Base-by-base conservation (phyloP, 2,329 filamentous ascomycete species). In the Metarhizium sp. region DNA sequence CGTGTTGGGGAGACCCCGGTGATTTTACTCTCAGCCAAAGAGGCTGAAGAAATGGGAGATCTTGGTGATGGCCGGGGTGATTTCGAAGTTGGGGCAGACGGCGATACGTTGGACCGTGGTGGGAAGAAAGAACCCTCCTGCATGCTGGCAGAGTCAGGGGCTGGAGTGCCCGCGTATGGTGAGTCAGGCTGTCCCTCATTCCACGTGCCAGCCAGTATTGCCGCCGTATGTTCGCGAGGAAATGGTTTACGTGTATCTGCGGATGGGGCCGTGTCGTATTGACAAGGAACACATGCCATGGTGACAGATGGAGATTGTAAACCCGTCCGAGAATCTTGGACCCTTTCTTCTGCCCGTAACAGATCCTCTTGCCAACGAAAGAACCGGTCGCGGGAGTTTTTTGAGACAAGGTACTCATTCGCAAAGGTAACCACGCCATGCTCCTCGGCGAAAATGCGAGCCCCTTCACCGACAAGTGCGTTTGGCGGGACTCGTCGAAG, bases 401-500 rank as follows among this genome's bases (percentile, higher is more conserved):
- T 84, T 3, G 92, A 95, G n/a, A 96, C 78, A 18, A 99, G 76
- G 47, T 78, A 78, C 47, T 94, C 87, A 63, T 90, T 85, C 6
- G 84, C 79, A n/a, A 91, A 77, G 11, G 90, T 76, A 0, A 80
- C 74, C 67, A 97, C 82, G 8, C 88, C 86, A 61, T 91, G 81
- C 57, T 92, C 85, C 58, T 82, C 81, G 0, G 92, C 94, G 70
- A 95, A 99, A n/a, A 87, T 81, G 47, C 82, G 86, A 16, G 94
- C 94, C 11, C 94, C 94, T 61, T 88, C 78, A 38, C 90, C 90
- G 11, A 95, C 88, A 2, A 99, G 80, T 29, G 96, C 82, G 64
- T 96, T 97, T 10, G 94, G 94, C 8, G 95, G 92, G 4, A 99
- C 91, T 55, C 94, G 85, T 54, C 88, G 84, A 52, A 97, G 80